Evolutionary conservation across 176 grass and related monocot genomes (phyloP), one percentile per base, ranked within the genome.

Genomic region (Rhynchospora pubera): DNA sequence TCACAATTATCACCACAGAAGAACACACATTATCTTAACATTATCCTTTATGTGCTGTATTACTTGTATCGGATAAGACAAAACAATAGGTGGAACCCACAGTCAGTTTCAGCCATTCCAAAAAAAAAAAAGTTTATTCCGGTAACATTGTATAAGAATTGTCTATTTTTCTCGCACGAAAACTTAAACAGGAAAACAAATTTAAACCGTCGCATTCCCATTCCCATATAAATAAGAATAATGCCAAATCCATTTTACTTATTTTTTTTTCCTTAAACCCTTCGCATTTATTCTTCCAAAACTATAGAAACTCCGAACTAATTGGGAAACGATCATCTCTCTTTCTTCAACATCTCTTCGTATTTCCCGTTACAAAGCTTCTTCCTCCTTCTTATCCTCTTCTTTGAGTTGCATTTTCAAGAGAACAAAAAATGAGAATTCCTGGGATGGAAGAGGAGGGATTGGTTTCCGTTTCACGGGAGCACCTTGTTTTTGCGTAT

Each of bases 401-500:
- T 52, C 3, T 42, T 52, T 42, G 23, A 84, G 39, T 13, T 23
- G 57, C 4, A 1, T 39, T 8, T 32, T n/a, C 16, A 52, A 78
- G 69, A 6, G 6, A 30, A 65, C 34, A 62, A 57, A 9, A 23
- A 83, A 97, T 93, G 91, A 86, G 83, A 86, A 82, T 91, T 78
- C 39, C 1, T 13, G 75, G 34, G 34, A 83, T 53, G 22, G 82
- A 86, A 59, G 85, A 44, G 11, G 83, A 62, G 11, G 74, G 76
- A 23, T 57, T 76, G 73, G 65, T 30, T 39, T 80, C 80, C 3
- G 83, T 28, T 39, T 67, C 78, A 7, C 85, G 67, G 74, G 78
- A 59, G 83, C 88, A 76, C 14, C 89, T 95, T 18, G 89, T 95
- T 62, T 93, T 95, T 61, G 96, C 92, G 61, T 99, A 88, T 85